phyloP scores from a whole-genome alignment of 306 rosid genomes.

The Acacia acuminata region DNA sequence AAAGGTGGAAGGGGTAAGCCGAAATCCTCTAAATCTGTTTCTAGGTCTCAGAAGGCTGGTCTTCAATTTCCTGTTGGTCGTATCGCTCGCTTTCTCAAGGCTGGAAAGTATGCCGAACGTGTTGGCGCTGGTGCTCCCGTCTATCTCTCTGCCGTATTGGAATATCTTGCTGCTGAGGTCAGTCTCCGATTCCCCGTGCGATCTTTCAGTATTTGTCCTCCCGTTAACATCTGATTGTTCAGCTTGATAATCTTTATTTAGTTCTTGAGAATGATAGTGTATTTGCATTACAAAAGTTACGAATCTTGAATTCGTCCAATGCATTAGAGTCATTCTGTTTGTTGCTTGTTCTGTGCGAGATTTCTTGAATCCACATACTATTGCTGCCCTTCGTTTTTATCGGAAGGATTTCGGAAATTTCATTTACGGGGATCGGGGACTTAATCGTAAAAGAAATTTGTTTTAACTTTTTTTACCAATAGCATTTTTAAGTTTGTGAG shows the following conservation, averaged over 20 bases:
- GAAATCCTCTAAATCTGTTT: constrained; percentile 26
- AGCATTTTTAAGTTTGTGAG: background rate
- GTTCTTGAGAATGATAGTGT: background rate
- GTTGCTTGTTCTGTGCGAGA: background rate
- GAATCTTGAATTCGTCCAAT: no score
- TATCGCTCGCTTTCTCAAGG: constrained; percentile 35
- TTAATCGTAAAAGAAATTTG: background rate
- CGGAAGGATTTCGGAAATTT: background rate
- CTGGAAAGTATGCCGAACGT: constrained; percentile 35
- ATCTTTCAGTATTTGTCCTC: background rate
- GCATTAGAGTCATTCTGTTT: background rate
- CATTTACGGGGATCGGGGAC: background rate
- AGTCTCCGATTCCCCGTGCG: background rate
- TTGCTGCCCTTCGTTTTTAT: background rate
- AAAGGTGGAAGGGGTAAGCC: constrained; percentile 39
- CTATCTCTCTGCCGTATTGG: constrained; percentile 33
- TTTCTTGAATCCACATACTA: background rate
- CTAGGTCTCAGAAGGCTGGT: constrained; percentile 40
- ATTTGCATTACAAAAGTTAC: background rate
- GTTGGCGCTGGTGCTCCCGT: constrained; percentile 40
- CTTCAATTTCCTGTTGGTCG: constrained; percentile 43
- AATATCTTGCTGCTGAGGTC: constrained; percentile 42
- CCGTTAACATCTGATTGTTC: background rate
- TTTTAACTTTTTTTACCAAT: no score
- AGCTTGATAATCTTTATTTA: background rate